Conservation (phyloP, 2,329 filamentous ascomycete genomes). For the Ceratocystis lukuohia region DNA sequence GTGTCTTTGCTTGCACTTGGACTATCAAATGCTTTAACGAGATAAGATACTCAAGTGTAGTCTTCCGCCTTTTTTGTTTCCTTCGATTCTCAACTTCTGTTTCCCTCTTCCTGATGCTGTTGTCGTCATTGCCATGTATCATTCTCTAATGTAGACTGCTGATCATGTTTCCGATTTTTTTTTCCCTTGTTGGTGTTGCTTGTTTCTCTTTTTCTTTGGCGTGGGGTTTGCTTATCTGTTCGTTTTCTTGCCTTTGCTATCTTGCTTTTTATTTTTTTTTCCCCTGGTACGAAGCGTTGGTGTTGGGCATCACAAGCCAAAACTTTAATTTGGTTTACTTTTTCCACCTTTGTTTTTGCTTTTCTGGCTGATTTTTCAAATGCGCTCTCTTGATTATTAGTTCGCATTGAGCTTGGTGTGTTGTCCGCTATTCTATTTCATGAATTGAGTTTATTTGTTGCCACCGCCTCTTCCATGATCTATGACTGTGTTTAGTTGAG, state of each 20-base stretch:
- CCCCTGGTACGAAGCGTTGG: conserved; percentile 9
- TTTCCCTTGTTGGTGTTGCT: not conserved
- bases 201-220: conserved; percentile 6
- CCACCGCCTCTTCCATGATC: too few species aligned
- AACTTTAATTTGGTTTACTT: conserved; percentile 1
- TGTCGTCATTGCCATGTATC: conserved; percentile 4
- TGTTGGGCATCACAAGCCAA: conserved; percentile 10
- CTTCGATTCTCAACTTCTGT: not conserved
- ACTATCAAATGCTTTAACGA: not conserved
- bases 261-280: not conserved
- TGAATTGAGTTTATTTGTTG: not conserved
- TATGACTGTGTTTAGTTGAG: too few species aligned
- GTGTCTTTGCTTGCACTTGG: not conserved
- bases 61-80: not conserved
- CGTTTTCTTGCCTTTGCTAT: not conserved
- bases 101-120: not conserved
- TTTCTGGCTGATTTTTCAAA: not conserved
- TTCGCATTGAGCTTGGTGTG: not conserved
- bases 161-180: not conserved
- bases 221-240: not conserved
- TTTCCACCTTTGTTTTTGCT: not conserved
- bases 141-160: conserved; percentile 10
- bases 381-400: not conserved
- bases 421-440: not conserved
- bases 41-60: not conserved